Evolutionary conservation across 352 stramenopile genomes (phyloP), one percentile per base, ranked within the genome.

Genomic region (Phytopythium ostracodes): DNA sequence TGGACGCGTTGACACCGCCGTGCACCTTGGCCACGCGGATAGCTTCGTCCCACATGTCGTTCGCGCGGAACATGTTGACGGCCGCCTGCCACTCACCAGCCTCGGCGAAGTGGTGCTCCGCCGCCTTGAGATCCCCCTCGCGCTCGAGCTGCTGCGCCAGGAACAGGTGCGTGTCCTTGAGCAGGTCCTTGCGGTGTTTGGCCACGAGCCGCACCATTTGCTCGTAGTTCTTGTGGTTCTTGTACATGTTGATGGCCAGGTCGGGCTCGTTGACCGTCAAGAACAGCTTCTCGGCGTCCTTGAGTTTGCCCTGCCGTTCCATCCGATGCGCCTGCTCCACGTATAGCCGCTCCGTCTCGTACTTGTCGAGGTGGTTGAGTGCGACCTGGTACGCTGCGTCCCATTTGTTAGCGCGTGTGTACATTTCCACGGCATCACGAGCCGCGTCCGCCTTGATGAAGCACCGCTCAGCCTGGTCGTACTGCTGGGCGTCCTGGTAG

Each of bases 201-300:
- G 83, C 88, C 44, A 98, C 94, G 9, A 98, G 72, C 2, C 90
- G 85, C 53, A 98, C 93, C 93, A 98, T 98, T 67, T 97, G 88
- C 67, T 98, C 93, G 70, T 97, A 98, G 62, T 97, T 92, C 58
- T 94, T 91, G 64, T 97, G 84, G 72, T 97, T 97, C 76, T 98
- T 98, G 87, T 98, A 98, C 92, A 98, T 98, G 67, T 96, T 94
- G 73, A 98, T 98, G 36, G 95, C 95, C 22, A 96, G 62, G 63
- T 98, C 89, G 6, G 87, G 83, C 52, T 98, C 89, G 65, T 97
- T 96, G 31, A 98, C 91, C 0, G 86, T 92, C 22, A 98, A 60
- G 67, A 97, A 97, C 25, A 98, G 81, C 64, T 96, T 96, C 66
- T 98, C 94, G 3, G 94, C 94, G 46, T 98, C 91, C 58, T 97